A percentile compares a stretch with the other conserved stretches of the same genome.
phyloP scores from a whole-genome alignment of 2,329 filamentous ascomycete genomes.

The Daldinia eschscholtzii region DNA sequence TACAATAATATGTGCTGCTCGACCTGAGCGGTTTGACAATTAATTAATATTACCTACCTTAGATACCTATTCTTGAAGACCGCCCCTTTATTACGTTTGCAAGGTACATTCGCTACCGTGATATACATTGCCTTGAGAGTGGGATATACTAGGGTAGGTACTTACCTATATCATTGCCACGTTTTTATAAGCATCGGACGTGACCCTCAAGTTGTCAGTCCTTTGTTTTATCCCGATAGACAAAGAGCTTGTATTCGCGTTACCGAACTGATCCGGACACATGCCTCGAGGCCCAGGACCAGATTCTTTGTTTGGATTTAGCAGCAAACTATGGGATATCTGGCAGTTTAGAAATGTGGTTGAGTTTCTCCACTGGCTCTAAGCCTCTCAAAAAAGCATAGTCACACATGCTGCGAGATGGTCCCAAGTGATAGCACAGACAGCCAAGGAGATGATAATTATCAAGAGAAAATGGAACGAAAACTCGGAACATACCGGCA shows the following conservation, averaged over 20 bases:
- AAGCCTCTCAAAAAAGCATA: neutral
- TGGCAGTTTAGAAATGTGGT: neutral
- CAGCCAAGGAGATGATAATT: slow-evolving; percentile 4
- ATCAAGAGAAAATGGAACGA: slow-evolving; percentile 10
- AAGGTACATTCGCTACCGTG: neutral
- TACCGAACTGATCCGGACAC: slow-evolving; percentile 16
- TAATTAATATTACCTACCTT: neutral
- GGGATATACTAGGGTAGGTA: too few relatives aligned
- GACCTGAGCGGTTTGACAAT: neutral
- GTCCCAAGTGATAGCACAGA: slow-evolving; percentile 17
- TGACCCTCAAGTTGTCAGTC: neutral
- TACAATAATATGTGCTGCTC: slow-evolving; percentile 25
- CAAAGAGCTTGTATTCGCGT: slow-evolving; percentile 23
- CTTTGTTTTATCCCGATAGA: slow-evolving; percentile 23
- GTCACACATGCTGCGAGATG: slow-evolving; percentile 21
- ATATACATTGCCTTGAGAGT: neutral
- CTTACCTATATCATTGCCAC: neutral
- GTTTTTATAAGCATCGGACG: neutral
- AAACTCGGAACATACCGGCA: slow-evolving; percentile 4
- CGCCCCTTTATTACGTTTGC: neutral
- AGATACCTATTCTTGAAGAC: neutral
- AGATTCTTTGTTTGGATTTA: slow-evolving; percentile 27
- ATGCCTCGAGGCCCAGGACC: neutral
- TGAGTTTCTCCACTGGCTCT: neutral
- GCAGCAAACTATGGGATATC: neutral